Percentiles rank a stretch among this genome's conserved stretches.
Conservation (phyloP, 495 filamentous ascomycete species). For the Parathielavia hyrcaniae region DNA sequence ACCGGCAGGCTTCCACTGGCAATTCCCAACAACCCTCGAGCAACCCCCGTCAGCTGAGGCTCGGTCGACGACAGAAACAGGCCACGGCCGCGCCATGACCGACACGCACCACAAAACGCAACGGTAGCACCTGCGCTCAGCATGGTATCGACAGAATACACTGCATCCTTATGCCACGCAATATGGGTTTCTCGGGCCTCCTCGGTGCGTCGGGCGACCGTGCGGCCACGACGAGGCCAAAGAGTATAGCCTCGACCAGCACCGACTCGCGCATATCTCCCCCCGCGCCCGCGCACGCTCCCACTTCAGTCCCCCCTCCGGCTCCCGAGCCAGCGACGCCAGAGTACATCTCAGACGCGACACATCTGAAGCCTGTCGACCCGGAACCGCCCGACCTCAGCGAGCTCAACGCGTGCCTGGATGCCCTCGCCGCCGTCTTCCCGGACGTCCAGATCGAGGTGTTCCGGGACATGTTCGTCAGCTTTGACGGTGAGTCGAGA, state of each 20-base stretch:
- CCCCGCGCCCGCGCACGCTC: not conserved
- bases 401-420: conserved; percentile 69
- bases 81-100: not conserved
- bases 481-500: conserved; percentile 74
- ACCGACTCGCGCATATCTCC: conserved; percentile 8
- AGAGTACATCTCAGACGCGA: conserved; percentile 44
- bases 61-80: not conserved
- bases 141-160: not conserved
- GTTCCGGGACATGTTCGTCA: conserved; percentile 82
- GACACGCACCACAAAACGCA: not conserved
- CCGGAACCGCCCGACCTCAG: conserved; percentile 53
- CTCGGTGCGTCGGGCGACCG: conserved; percentile 24
- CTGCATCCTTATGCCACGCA: conserved; percentile 5
- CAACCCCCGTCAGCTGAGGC: not conserved
- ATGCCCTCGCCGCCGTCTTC: conserved; percentile 67
- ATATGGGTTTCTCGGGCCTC: conserved; percentile 27
- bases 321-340: conserved; percentile 12
- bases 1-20: not conserved
- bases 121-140: not conserved
- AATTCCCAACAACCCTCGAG: not conserved
- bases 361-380: conserved; percentile 36
- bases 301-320: too few species aligned
- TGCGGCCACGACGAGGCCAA: conserved; percentile 6
- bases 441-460: conserved; percentile 84
- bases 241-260: conserved; percentile 14